Percentiles rank a stretch among this genome's conserved stretches.
Conservation (phyloP, 352 stramenopile species). For the Pythium sp. region DNA sequence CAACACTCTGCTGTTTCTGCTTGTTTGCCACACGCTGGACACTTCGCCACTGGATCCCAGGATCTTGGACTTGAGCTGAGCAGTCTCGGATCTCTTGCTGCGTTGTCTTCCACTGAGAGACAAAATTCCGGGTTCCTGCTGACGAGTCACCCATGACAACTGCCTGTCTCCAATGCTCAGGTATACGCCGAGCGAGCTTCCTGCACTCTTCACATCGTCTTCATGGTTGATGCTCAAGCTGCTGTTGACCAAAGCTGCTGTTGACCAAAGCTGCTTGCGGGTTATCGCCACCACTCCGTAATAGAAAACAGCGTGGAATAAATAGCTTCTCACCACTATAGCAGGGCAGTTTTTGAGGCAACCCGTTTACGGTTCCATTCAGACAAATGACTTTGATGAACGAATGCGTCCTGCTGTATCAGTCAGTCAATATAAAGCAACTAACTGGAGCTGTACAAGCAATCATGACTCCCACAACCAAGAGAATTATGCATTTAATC, state of each 20-base stretch:
- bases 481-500: background rate
- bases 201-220: background rate
- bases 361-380: background rate
- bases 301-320: background rate
- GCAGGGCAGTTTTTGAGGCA: background rate
- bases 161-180: background rate
- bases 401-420: too few relatives aligned
- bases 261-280: too few relatives aligned
- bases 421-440: background rate
- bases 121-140: conserved; percentile 19
- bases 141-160: conserved; percentile 22
- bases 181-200: background rate
- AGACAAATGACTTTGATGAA: background rate
- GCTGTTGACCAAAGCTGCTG: background rate
- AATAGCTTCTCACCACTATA: background rate
- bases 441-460: background rate
- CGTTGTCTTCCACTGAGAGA: conserved; percentile 30
- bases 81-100: conserved; percentile 15
- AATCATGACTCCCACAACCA: background rate
- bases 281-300: background rate
- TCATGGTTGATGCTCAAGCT: background rate
- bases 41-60: conserved; percentile 19
- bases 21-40: conserved; percentile 24
- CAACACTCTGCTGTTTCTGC: background rate
- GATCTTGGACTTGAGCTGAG: background rate